Percentiles rank a stretch among this genome's conserved stretches.
phyloP scores from a whole-genome alignment of 2,329 filamentous ascomycete genomes.

The Verticillium zaregamsianum region DNA sequence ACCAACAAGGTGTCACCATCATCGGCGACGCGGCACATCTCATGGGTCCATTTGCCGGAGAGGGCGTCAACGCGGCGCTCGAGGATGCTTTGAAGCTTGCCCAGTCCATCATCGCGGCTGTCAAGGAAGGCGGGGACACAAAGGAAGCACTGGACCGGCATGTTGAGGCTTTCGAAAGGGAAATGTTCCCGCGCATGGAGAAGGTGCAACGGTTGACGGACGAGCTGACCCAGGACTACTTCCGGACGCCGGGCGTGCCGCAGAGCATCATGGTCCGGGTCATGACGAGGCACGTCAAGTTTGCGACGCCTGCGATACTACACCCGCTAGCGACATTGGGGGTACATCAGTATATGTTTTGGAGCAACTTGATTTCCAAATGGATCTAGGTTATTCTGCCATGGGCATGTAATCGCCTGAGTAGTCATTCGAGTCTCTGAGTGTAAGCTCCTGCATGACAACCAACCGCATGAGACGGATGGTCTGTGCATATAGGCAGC shows the following conservation, averaged over 20 bases:
- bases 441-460: no score
- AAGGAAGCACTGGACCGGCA: slow-evolving; percentile 25
- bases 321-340: slow-evolving; percentile 24
- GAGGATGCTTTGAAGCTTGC: slow-evolving; percentile 49
- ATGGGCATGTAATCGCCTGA: not conserved
- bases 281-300: slow-evolving; percentile 25
- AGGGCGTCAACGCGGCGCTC: slow-evolving; percentile 56
- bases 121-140: slow-evolving; percentile 13
- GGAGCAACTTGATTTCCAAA: slow-evolving; percentile 10
- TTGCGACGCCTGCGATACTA: slow-evolving; percentile 22
- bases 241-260: slow-evolving; percentile 42
- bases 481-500: no score
- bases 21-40: slow-evolving; percentile 58
- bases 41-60: slow-evolving; percentile 54
- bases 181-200: slow-evolving; percentile 32
- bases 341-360: slow-evolving; percentile 22
- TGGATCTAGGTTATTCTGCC: not conserved
- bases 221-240: slow-evolving; percentile 41
- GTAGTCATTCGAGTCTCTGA: no score
- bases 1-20: slow-evolving; percentile 44
- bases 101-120: slow-evolving; percentile 30
- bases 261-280: slow-evolving; percentile 33
- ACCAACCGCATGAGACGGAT: no score
- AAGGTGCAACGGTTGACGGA: slow-evolving; percentile 35
- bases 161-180: slow-evolving; percentile 29